These are phyloP conservation scores for Leucocoprinus leucothites DNA, from an alignment of 768 basidiomycete species.

Conservation along the genomic window DNA sequence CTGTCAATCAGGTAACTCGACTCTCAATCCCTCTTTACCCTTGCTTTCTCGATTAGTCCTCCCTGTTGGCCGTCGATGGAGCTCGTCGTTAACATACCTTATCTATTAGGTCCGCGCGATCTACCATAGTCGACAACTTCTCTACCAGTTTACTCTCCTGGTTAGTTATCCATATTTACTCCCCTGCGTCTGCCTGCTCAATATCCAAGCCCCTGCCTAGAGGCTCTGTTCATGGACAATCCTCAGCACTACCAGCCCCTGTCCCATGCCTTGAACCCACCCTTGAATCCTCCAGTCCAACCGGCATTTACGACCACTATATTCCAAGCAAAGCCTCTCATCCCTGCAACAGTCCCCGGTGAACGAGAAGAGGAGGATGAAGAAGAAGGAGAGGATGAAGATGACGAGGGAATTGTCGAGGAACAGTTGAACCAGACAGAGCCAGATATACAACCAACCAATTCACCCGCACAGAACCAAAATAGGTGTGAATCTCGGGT, in stretches of 20 bases:
- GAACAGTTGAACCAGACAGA: constrained; percentile 57
- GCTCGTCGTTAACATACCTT: constrained; percentile 8
- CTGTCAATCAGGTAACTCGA: constrained; percentile 22
- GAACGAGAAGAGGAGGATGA: constrained; percentile 54
- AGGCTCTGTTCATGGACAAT: constrained; percentile 47
- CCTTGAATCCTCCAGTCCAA: constrained; percentile 29
- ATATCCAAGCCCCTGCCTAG: constrained; percentile 6
- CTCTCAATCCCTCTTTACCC: background rate
- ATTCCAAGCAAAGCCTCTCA: constrained; percentile 1
- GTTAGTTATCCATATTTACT: background rate
- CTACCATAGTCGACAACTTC: background rate
- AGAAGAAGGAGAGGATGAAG: constrained; percentile 66
- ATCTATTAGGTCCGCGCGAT: constrained; percentile 5
- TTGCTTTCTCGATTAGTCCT: background rate
- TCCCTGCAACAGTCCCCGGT: constrained; percentile 18
- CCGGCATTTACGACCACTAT: constrained; percentile 10
- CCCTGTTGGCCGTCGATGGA: constrained; percentile 1
- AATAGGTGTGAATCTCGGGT: constrained; percentile 24
- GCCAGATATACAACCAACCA: constrained; percentile 37
- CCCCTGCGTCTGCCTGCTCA: background rate
- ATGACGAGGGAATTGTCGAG: constrained; percentile 71
- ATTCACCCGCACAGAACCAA: constrained; percentile 33
- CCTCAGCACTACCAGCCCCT: constrained; percentile 80
- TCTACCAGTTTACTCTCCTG: constrained; percentile 1
- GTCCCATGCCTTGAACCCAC: constrained; percentile 73